These are phyloP conservation scores for Monilinia aucupariae DNA, from an alignment of 2,329 filamentous ascomycete genomes.

Conservation along the genomic window DNA sequence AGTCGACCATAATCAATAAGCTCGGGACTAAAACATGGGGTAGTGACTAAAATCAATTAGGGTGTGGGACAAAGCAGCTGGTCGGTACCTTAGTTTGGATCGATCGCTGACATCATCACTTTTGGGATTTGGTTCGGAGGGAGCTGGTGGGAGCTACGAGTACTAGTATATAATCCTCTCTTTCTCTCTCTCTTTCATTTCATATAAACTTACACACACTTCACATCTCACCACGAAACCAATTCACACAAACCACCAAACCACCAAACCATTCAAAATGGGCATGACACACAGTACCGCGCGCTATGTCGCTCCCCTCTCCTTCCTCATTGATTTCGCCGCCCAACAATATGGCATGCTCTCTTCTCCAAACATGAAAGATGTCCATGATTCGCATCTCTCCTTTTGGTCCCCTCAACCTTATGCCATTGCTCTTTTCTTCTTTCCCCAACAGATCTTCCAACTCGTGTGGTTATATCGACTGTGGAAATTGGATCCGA, in stretches of 20 bases:
- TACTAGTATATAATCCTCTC: neutral
- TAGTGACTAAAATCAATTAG: neutral
- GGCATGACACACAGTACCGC: conserved; percentile 49
- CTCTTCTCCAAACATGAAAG: conserved; percentile 52
- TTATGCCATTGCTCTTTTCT: conserved; percentile 54
- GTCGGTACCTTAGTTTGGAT: neutral
- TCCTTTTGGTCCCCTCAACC: conserved; percentile 55
- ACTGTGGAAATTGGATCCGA: conserved; percentile 45
- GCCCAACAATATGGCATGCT: conserved; percentile 56
- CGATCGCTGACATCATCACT: conserved; percentile 6
- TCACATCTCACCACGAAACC: neutral
- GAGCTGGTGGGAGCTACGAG: too few species aligned
- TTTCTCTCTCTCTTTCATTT: too few species aligned
- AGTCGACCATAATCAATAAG: too few species aligned
- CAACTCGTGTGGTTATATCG: conserved; percentile 54
- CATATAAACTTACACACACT: too few species aligned
- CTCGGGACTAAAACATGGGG: neutral
- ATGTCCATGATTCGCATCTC: conserved; percentile 52
- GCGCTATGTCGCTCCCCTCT: conserved; percentile 48
- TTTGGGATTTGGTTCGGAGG: neutral
- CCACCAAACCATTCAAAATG: conserved; percentile 37
- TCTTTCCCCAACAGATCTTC: conserved; percentile 56
- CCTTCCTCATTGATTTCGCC: conserved; percentile 52
- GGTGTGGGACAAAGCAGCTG: neutral
- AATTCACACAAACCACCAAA: neutral